phyloP scores from a whole-genome alignment of 768 basidiomycete species.

The Russula sp. region DNA sequence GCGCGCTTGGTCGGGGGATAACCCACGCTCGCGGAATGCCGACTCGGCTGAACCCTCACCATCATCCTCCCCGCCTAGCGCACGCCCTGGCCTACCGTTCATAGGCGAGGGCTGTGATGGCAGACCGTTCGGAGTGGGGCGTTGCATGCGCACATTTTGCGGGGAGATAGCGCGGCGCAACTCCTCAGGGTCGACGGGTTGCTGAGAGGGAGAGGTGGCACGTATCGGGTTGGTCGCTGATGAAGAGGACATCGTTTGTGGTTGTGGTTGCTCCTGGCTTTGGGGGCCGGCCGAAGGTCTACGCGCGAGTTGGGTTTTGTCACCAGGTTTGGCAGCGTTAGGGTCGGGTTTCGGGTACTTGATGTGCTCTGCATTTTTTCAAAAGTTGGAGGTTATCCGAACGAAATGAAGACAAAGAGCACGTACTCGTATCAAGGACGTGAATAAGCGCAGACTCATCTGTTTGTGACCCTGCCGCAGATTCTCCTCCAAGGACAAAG shows the following conservation, averaged over 20 bases:
- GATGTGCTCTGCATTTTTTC: conserved; percentile 62
- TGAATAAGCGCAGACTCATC: conserved; percentile 85
- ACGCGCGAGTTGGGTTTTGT: conserved; percentile 31
- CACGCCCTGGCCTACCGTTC: conserved; percentile 42
- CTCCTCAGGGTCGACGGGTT: conserved; percentile 46
- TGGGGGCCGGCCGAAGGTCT: conserved; percentile 40
- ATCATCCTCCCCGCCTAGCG: conserved; percentile 46
- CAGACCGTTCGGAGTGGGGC: conserved; percentile 40
- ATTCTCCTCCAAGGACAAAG: conserved; percentile 93
- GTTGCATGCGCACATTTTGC: conserved; percentile 39
- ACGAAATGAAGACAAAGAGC: background rate
- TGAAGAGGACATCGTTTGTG: conserved; percentile 17
- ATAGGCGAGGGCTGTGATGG: conserved; percentile 32
- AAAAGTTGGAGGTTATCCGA: background rate
- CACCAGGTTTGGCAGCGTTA: conserved; percentile 39
- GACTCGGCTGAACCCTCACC: conserved; percentile 47
- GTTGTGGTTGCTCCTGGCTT: conserved; percentile 14
- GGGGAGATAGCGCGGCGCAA: conserved; percentile 65
- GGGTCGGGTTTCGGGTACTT: conserved; percentile 71
- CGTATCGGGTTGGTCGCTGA: conserved; percentile 38
- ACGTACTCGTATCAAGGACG: conserved; percentile 90
- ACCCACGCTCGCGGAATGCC: conserved; percentile 38
- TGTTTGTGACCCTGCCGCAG: conserved; percentile 59
- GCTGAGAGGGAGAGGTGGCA: conserved; percentile 58
- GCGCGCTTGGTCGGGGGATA: conserved; percentile 51